These are phyloP conservation scores for Ogataea nonfermentans DNA, from an alignment of 805 yeast genomes.

Conservation along the genomic window DNA sequence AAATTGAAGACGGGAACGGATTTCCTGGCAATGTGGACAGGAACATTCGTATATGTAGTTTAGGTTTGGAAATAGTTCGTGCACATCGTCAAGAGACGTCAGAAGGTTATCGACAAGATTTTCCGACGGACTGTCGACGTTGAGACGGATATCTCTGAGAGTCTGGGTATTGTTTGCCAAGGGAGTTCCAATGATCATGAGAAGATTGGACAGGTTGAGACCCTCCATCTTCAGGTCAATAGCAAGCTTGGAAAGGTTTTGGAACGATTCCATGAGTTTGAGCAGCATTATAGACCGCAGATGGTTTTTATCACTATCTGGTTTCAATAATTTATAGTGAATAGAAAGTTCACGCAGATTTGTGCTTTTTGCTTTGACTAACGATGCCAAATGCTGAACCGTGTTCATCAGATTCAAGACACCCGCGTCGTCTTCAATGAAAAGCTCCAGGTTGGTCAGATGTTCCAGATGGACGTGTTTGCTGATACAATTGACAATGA, in stretches of 20 bases:
- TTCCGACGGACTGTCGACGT: slow-evolving; percentile 31
- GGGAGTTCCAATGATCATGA: slow-evolving; percentile 35
- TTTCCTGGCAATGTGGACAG: slow-evolving; percentile 25
- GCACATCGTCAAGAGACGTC: slow-evolving; percentile 31
- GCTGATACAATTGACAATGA: slow-evolving; percentile 28
- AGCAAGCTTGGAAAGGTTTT: slow-evolving; percentile 19
- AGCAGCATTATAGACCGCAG: slow-evolving; percentile 33
- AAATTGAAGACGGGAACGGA: slow-evolving; percentile 12
- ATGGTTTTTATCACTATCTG: slow-evolving; percentile 34
- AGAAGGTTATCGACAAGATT: slow-evolving; percentile 30
- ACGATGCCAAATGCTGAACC: slow-evolving; percentile 26
- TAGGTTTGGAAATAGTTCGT: slow-evolving; percentile 29
- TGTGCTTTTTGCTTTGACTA: slow-evolving; percentile 25
- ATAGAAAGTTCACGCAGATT: slow-evolving; percentile 26
- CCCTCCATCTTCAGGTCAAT: slow-evolving; percentile 30
- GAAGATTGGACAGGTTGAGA: slow-evolving; percentile 30
- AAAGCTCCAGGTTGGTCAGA: slow-evolving; percentile 26
- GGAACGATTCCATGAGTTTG: slow-evolving; percentile 29
- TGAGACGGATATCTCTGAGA: slow-evolving; percentile 27
- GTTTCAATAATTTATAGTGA: slow-evolving; percentile 25
- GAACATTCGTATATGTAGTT: slow-evolving; percentile 28
- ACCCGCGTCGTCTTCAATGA: slow-evolving; percentile 33
- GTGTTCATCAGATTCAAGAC: slow-evolving; percentile 30
- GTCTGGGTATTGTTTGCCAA: slow-evolving; percentile 26
- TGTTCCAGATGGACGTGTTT: slow-evolving; percentile 34